A percentile compares a stretch with the other conserved stretches of the same genome.
These are phyloP conservation scores for Pseudocercospora cruenta DNA, from an alignment of 2,329 filamentous ascomycete genomes.

Conservation along the genomic window DNA sequence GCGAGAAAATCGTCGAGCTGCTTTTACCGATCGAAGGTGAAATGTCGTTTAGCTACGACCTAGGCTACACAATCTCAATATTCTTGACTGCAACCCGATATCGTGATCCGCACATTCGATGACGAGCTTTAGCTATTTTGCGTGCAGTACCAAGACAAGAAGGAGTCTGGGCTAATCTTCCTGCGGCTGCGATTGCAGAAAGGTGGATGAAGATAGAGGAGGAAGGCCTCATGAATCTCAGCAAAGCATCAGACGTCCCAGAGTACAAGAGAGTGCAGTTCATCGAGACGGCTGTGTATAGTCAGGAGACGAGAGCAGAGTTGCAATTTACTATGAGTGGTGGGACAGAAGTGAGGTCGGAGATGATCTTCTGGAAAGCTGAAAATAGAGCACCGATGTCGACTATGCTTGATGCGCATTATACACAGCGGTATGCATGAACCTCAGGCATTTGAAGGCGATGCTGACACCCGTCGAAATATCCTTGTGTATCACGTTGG, in stretches of 20 bases:
- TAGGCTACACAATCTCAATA: constrained; percentile 20
- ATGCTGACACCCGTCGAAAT: background rate
- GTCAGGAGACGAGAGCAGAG: background rate
- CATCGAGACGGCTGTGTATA: background rate
- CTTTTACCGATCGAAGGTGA: background rate
- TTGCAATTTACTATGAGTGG: background rate
- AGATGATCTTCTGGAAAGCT: background rate
- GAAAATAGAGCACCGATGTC: background rate
- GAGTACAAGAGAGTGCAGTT: background rate
- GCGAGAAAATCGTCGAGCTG: constrained; percentile 15
- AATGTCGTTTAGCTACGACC: constrained; percentile 25
- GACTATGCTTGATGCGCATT: background rate
- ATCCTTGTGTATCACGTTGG: background rate
- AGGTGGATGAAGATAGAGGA: constrained; percentile 28
- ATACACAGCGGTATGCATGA: background rate
- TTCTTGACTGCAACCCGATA: constrained; percentile 22
- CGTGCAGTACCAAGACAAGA: constrained; percentile 23
- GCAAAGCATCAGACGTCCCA: background rate
- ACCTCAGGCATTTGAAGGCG: background rate
- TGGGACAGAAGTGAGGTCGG: background rate
- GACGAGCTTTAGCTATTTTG: constrained; percentile 23
- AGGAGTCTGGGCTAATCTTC: constrained; percentile 25
- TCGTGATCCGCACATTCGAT: constrained; percentile 24
- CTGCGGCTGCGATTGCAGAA: constrained; percentile 23
- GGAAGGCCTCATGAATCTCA: constrained; percentile 2